phyloP scores from a whole-genome alignment of 768 basidiomycete species.

The Podaxis sp. region DNA sequence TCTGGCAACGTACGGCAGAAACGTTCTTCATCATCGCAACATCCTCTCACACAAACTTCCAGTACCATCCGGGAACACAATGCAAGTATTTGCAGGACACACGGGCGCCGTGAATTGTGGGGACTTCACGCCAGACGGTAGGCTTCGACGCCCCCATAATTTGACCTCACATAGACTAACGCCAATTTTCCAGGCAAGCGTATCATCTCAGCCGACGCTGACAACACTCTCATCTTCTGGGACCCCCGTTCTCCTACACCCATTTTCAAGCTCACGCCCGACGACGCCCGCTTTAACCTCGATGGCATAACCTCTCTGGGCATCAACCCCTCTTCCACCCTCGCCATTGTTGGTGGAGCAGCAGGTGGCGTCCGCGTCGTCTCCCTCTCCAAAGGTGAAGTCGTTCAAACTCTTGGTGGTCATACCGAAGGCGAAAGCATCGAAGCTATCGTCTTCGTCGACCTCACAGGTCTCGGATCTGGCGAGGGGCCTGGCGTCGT shows the following conservation, averaged over 20 bases:
- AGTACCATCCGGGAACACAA: constrained; percentile 94
- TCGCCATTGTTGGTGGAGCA: constrained; percentile 89
- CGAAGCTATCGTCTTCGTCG: constrained; percentile 81
- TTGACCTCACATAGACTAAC: background rate
- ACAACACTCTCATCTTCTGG: constrained; percentile 84
- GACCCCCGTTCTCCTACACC: constrained; percentile 80
- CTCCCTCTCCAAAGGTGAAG: constrained; percentile 81
- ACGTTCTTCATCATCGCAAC: background rate
- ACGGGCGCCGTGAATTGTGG: constrained; percentile 80
- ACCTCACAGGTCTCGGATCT: constrained; percentile 51
- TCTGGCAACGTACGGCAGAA: constrained; percentile 82
- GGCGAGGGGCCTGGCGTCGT: constrained; percentile 53
- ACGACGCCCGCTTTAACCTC: constrained; percentile 71
- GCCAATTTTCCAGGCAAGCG: constrained; percentile 58
- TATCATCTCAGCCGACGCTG: constrained; percentile 82
- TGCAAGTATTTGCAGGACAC: constrained; percentile 96
- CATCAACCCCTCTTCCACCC: constrained; percentile 78
- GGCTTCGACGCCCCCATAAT: constrained; percentile 1
- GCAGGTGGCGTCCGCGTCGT: constrained; percentile 84
- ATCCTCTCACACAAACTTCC: background rate
- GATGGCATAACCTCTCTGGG: constrained; percentile 86
- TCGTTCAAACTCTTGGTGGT: constrained; percentile 72
- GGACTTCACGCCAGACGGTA: constrained; percentile 88
- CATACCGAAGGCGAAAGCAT: constrained; percentile 87
- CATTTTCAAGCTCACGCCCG: constrained; percentile 71